phyloP scores from a whole-genome alignment of 768 basidiomycete genomes.

The Tricholoma terreum region DNA sequence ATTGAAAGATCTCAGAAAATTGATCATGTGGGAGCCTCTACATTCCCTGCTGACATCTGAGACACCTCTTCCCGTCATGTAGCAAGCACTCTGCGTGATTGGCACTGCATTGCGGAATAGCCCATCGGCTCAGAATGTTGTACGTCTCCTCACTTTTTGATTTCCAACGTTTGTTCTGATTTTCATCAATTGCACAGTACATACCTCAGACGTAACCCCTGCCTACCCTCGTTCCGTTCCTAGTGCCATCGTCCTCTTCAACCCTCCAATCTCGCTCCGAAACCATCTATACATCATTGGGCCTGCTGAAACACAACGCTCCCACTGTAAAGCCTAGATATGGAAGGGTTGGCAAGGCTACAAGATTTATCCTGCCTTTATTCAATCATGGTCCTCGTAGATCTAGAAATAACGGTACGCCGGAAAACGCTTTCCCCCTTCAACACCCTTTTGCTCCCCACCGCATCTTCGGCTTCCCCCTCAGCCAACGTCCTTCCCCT shows the following conservation, averaged over 20 bases:
- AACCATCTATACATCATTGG: conserved; percentile 79
- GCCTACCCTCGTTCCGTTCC: conserved; percentile 56
- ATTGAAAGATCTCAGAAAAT: conserved; percentile 61
- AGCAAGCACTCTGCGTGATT: conserved; percentile 78
- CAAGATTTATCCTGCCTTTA: conserved; percentile 41
- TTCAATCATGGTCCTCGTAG: conserved; percentile 42
- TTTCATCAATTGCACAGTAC: conserved; percentile 37
- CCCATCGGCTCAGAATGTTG: conserved; percentile 74
- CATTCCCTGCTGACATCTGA: conserved; percentile 58
- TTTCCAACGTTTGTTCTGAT: not conserved
- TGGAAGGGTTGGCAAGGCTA: conserved; percentile 64
- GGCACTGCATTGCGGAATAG: conserved; percentile 93
- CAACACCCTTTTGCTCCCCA: conserved; percentile 62
- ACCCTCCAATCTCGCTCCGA: conserved; percentile 66
- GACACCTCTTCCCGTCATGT: conserved; percentile 54
- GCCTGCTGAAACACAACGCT: conserved; percentile 73
- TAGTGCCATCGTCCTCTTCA: conserved; percentile 47
- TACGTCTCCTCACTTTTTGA: conserved; percentile 35
- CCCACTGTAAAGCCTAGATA: conserved; percentile 50
- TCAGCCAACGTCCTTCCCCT: conserved; percentile 20
- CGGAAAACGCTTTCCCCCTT: conserved; percentile 80
- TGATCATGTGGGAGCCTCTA: conserved; percentile 78
- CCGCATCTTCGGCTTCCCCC: conserved; percentile 17
- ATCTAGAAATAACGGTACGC: conserved; percentile 74
- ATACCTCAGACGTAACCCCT: conserved; percentile 62